Conservation (phyloP, 75 land plant species). For the Pseudotsuga menziesii region DNA sequence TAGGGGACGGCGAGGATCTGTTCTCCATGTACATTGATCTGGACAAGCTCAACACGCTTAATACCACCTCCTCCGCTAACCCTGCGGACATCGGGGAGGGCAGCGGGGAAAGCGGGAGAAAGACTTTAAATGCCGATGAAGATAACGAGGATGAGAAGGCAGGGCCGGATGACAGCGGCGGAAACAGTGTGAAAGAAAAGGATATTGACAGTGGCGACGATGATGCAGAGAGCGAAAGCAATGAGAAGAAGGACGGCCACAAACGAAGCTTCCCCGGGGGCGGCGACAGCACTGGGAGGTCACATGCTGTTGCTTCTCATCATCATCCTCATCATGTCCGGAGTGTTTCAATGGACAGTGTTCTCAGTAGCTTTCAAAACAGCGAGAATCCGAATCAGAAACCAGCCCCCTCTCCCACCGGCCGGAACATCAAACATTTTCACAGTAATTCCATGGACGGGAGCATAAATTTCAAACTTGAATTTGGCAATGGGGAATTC, state of each 20-base stretch:
- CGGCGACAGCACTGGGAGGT: background rate
- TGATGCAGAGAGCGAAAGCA: conserved; percentile 51
- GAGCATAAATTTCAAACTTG: conserved; percentile 13
- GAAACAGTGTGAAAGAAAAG: background rate
- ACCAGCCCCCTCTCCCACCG: conserved; percentile 33
- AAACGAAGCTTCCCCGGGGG: conserved; percentile 25
- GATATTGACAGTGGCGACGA: conserved; percentile 49
- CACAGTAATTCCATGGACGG: conserved; percentile 35
- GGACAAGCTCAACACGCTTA: conserved; percentile 56
- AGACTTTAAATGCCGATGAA: conserved; percentile 30
- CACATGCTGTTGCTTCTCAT: background rate
- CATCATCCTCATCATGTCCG: conserved; percentile 36
- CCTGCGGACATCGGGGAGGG: conserved; percentile 21
- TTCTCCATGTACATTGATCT: conserved; percentile 75
- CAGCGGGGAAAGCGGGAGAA: conserved; percentile 46
- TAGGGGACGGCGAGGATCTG: conserved; percentile 51
- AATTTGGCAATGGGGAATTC: conserved; percentile 40
- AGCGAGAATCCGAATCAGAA: conserved; percentile 31
- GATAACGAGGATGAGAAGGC: background rate
- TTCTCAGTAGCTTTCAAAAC: conserved; percentile 37
- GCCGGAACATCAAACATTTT: conserved; percentile 12
- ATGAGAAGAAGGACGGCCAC: conserved; percentile 32
- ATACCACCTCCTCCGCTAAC: conserved; percentile 21
- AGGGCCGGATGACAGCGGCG: background rate
- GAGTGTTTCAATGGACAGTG: conserved; percentile 77